Evolutionary conservation across 2,329 filamentous ascomycete species (phyloP).

Genomic region (Ceratocystis destructans): DNA sequence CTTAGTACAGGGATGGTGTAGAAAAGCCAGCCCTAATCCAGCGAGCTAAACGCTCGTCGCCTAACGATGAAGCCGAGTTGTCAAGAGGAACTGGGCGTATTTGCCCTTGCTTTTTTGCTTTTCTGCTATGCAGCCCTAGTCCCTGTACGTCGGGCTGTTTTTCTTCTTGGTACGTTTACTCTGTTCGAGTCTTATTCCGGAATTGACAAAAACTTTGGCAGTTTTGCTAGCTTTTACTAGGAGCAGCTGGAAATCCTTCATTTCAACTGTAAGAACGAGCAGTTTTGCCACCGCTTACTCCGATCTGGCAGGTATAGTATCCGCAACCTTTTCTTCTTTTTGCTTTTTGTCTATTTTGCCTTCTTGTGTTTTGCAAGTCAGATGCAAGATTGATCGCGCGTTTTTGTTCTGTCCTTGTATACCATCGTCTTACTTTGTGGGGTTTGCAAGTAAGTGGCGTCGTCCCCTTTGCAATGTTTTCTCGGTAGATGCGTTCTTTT

Average conservation of each 20-base stretch:
- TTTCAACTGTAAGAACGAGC: background rate
- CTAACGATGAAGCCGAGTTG: background rate
- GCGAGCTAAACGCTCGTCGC: background rate
- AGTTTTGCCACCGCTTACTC: background rate
- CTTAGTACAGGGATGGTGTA: background rate
- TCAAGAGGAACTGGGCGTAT: background rate
- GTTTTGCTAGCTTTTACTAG: background rate
- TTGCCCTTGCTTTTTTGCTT: background rate
- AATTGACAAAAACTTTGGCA: background rate
- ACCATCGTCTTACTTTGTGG: background rate
- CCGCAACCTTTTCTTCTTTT: background rate
- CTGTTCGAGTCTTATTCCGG: background rate
- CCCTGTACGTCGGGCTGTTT: background rate
- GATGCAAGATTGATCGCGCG: background rate
- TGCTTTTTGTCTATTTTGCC: background rate
- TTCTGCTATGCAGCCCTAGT: background rate
- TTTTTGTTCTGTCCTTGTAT: background rate
- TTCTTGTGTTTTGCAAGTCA: background rate
- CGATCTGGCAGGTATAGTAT: background rate
- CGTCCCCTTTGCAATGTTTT: background rate
- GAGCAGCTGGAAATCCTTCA: constrained; percentile 4
- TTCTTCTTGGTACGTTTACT: background rate
- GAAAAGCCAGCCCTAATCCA: background rate
- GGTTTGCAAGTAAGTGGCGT: background rate
- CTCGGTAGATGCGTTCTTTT: background rate